A percentile compares a stretch with the other conserved stretches of the same genome.
Evolutionary conservation across 495 filamentous ascomycete species (phyloP).

Genomic region (Apodospora peruviana): DNA sequence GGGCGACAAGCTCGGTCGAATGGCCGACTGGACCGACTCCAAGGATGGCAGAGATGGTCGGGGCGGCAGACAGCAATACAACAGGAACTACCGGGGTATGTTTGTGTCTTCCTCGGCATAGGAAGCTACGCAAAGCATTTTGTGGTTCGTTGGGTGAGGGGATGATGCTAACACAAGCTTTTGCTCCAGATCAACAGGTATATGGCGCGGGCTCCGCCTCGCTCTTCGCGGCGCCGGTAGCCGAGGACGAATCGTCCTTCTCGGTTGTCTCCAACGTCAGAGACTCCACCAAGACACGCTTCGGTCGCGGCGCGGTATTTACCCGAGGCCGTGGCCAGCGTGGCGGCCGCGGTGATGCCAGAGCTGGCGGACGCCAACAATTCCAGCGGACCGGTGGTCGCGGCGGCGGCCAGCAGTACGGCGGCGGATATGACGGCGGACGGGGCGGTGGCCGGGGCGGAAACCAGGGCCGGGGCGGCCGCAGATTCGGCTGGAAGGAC

Average conservation of each 20-base stretch:
- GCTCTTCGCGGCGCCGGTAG: conserved; percentile 80
- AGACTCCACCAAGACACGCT: conserved; percentile 76
- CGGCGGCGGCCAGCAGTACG: conserved; percentile 36
- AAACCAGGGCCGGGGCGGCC: conserved; percentile 49
- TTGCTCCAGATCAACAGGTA: conserved; percentile 76
- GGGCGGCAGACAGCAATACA: conserved; percentile 79
- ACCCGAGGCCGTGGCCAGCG: conserved; percentile 74
- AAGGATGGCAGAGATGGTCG: conserved; percentile 75
- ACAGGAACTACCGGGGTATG: conserved; percentile 85
- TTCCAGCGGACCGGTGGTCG: conserved; percentile 34
- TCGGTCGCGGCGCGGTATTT: conserved; percentile 87
- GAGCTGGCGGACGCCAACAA: conserved; percentile 57
- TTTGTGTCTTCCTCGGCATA: conserved; percentile 2
- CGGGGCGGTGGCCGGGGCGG: conserved; percentile 56
- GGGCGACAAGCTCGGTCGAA: conserved; percentile 95
- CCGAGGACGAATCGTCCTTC: conserved; percentile 95
- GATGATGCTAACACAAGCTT: neutral
- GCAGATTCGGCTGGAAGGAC: conserved; percentile 97
- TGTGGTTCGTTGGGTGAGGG: too few species aligned
- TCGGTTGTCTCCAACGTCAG: conserved; percentile 94
- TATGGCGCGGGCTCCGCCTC: conserved; percentile 87
- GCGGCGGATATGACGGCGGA: conserved; percentile 49
- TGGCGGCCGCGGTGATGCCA: conserved; percentile 64
- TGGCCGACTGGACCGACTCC: conserved; percentile 98
- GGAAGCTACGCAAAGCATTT: too few species aligned